Evolutionary conservation across 208 protist genomes (phyloP), one percentile per base, ranked within the genome.

Genomic region (Phytomonas sp.): DNA sequence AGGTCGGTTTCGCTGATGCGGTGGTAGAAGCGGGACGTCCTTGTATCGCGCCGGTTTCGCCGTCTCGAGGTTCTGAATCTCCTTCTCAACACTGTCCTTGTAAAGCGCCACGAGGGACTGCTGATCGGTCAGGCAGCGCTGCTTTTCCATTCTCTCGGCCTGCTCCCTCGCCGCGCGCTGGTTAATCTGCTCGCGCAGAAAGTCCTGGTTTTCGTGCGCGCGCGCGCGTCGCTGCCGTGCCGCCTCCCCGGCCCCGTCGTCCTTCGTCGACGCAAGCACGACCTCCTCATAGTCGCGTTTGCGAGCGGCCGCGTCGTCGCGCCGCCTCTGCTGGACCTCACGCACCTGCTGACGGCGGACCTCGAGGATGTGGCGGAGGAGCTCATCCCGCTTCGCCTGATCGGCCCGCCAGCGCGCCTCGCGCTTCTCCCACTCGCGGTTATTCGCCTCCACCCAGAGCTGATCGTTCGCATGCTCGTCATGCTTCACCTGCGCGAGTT

Each of bases 401-500:
- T 93, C 84, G 20, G 81, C 81, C 20, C 76, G 62, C 88, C 90
- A 95, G 60, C 80, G 76, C 17, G 74, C 75, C 80, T 95, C 87
- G 28, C 87, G 87, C 73, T 88, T 90, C 67, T 59, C 85, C 90
- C 90, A 95, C 77, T 92, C 73, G 68, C 83, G 82, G 46, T 84
- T 77, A 72, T 83, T 93, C 31, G 80, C 90, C 76, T 93, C 86
- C 61, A 84, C 82, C 88, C 90, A 95, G 37, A 95, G 69, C 60
- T 81, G 76, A 63, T 95, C 90, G 23, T 93, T 75, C 11, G 72
- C 64, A 60, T 78, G 61, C 4, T 76, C 71, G 69, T 85, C 73
- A 13, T 84, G 85, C 73, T 83, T 83, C 66, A 75, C 64, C 70
- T 86, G 80, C 4, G 76, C 74, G 70, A 84, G 76, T 73, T 93